phyloP scores from a whole-genome alignment of 2,329 filamentous ascomycete genomes.

The Penicillium sp. region DNA sequence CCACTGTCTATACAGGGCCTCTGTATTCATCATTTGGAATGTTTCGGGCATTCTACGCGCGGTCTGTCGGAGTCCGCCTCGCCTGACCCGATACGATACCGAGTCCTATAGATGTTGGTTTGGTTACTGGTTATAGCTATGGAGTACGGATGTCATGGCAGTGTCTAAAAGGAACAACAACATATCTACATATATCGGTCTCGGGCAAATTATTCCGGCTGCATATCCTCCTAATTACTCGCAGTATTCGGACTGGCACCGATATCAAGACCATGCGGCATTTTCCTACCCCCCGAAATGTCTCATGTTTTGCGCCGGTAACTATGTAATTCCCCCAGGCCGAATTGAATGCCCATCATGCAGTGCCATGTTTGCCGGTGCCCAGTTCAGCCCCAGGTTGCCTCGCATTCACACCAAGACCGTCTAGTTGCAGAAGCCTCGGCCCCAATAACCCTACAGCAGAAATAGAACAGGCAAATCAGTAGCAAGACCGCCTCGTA shows the following conservation, averaged over 20 bases:
- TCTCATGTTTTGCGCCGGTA: slow-evolving; percentile 6
- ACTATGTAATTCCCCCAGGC: slow-evolving; percentile 4
- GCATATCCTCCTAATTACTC: neutral
- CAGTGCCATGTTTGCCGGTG: slow-evolving; percentile 10
- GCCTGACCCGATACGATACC: no score
- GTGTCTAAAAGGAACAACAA: no score
- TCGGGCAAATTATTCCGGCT: neutral
- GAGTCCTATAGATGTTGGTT: no score
- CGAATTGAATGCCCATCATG: slow-evolving; percentile 11
- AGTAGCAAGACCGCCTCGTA: neutral
- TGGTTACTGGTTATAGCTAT: no score
- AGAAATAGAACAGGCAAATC: neutral
- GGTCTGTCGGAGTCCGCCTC: slow-evolving; percentile 8
- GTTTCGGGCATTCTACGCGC: slow-evolving; percentile 4
- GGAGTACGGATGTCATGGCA: no score
- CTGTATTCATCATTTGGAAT: neutral
- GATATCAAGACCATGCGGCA: neutral
- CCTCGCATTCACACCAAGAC: neutral
- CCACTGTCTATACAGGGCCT: no score
- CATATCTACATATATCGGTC: no score
- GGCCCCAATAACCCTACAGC: neutral
- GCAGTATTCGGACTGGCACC: neutral
- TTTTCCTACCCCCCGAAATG: slow-evolving; percentile 7
- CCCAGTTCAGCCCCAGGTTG: neutral
- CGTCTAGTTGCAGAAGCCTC: neutral